A percentile compares a stretch with the other conserved stretches of the same genome.
Evolutionary conservation across 1,139 yeast genomes (phyloP).

Genomic region (Kodamaea sp.): DNA sequence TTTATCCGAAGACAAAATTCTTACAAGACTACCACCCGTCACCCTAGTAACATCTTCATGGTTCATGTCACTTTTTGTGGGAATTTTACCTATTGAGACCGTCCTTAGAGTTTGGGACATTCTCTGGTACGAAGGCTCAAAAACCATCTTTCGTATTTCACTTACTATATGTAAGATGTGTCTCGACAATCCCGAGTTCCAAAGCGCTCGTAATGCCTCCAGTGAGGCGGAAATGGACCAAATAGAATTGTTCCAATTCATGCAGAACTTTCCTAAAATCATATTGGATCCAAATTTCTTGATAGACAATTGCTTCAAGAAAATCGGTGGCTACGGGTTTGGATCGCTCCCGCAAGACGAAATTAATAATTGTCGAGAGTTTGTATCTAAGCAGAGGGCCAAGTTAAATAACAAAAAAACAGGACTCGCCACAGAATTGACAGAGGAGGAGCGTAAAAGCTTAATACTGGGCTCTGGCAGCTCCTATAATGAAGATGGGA

Average conservation of each 20-base stretch:
- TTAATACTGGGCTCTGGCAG: slow-evolving; percentile 23
- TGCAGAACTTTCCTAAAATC: slow-evolving; percentile 80
- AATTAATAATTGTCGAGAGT: slow-evolving; percentile 71
- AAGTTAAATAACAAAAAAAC: slow-evolving; percentile 41
- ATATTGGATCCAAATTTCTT: slow-evolving; percentile 69
- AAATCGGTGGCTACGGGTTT: slow-evolving; percentile 65
- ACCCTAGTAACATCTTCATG: slow-evolving; percentile 94
- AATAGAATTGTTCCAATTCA: slow-evolving; percentile 81
- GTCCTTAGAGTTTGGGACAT: slow-evolving; percentile 93
- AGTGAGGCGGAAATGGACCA: slow-evolving; percentile 53
- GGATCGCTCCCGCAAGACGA: slow-evolving; percentile 82
- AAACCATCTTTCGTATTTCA: slow-evolving; percentile 80
- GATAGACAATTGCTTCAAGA: slow-evolving; percentile 73
- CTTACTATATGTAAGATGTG: slow-evolving; percentile 79
- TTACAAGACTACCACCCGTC: slow-evolving; percentile 81
- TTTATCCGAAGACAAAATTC: slow-evolving; percentile 58
- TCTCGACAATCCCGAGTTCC: slow-evolving; percentile 58
- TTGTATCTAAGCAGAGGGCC: slow-evolving; percentile 65
- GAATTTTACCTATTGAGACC: slow-evolving; percentile 83
- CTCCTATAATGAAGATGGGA: slow-evolving; percentile 21
- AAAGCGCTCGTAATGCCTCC: slow-evolving; percentile 16
- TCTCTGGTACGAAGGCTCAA: slow-evolving; percentile 87
- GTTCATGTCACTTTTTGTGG: slow-evolving; percentile 96
- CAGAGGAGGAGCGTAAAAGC: slow-evolving; percentile 42
- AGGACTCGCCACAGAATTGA: slow-evolving; percentile 35